Evolutionary conservation across 345 rosid genomes (phyloP).

Genomic region (Cardamine occulta): DNA sequence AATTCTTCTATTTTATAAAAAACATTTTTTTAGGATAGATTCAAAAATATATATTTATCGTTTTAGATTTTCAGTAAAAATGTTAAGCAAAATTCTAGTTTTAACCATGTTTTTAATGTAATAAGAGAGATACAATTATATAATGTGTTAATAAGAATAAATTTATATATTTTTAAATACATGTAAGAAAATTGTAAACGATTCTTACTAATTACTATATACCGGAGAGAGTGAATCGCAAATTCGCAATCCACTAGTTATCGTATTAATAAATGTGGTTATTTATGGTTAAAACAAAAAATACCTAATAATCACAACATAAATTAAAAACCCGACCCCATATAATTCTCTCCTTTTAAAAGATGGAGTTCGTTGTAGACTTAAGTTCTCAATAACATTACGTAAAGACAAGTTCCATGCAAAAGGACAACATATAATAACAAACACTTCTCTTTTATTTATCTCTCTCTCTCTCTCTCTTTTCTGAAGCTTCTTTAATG

Average conservation of each 20-base stretch:
- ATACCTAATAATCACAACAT: neutral
- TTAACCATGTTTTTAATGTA: too few species aligned
- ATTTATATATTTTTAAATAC: too few species aligned
- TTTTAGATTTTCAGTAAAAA: too few species aligned
- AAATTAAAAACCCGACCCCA: slow-evolving; percentile 22
- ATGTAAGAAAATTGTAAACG: too few species aligned
- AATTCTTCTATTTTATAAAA: too few species aligned
- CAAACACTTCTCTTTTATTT: slow-evolving; percentile 21
- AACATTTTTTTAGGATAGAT: too few species aligned
- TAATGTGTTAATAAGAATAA: too few species aligned
- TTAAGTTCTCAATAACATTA: slow-evolving; percentile 19
- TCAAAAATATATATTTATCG: too few species aligned
- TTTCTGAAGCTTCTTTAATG: slow-evolving; percentile 38
- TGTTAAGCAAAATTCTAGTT: too few species aligned
- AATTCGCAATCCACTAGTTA: neutral
- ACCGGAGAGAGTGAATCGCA: too few species aligned
- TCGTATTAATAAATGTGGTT: slow-evolving; percentile 24
- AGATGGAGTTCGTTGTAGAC: slow-evolving; percentile 1
- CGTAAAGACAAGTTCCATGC: slow-evolving; percentile 37
- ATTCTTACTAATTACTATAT: too few species aligned
- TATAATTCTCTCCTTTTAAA: slow-evolving; percentile 19
- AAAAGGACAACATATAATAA: slow-evolving; percentile 34
- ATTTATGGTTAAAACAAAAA: slow-evolving; percentile 31
- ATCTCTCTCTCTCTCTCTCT: neutral
- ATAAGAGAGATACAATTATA: too few species aligned